Evolutionary conservation across 2,329 filamentous ascomycete genomes (phyloP), one percentile per base, ranked within the genome.

Genomic region (Geosmithia flava): DNA sequence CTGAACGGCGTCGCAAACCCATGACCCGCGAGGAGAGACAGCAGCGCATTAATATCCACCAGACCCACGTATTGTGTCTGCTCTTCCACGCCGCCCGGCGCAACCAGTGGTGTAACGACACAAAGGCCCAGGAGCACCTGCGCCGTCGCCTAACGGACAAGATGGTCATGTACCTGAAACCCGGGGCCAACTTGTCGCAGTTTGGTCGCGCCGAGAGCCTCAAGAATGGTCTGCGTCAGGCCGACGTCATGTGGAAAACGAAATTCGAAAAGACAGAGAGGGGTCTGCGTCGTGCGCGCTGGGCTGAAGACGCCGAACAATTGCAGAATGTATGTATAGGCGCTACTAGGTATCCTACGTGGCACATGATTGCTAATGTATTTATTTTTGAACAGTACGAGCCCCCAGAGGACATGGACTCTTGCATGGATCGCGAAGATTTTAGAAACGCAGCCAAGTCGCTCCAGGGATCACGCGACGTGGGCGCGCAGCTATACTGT

Each of bases 401-500:
- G 52, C 71, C 78, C 20, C 74, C 80, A 6, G 70, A 73, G 8
- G 78, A 87, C 49, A 68, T 79, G 46, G 88, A 94, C 56, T 71
- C 78, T 1, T 76, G 81, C 19, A 65, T 85, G 45, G 84, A 88
- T 27, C 81, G 76, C 50, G 67, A 72, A 1, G 87, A 94, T 53
- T 97, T 97, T 56, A 72, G 75, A 3, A 71, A 72, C 39, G 82
- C 85, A 29, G 87, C 90, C 1, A 74, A 70, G 51, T 76, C 68
- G 5, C 64, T 95, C 17, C 71, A 81, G 53, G 94, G 91, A 1
- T 97, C 91, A 8, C 80, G 90, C 53, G 93, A 98, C 62, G 74
- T 94, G 10, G 93, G 90, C 1, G 86, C 88, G 2, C 90, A 97
- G 61, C 64, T 98, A 0, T 95, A 94, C 58, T 97, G 93, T 62